These are phyloP conservation scores for Suhomyces sp. DNA, from an alignment of 805 yeast species.

Conservation along the genomic window DNA sequence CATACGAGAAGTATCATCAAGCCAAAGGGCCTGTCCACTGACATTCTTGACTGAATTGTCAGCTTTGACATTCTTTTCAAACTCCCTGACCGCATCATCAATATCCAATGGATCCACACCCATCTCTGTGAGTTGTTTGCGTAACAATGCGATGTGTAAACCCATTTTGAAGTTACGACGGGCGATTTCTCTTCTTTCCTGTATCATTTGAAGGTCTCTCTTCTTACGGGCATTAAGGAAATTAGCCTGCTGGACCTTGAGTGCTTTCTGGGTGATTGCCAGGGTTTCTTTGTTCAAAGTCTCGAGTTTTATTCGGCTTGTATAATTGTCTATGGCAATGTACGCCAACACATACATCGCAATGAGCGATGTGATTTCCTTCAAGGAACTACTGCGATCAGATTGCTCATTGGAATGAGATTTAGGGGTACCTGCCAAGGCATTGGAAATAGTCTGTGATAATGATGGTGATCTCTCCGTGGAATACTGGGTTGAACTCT, in stretches of 20 bases:
- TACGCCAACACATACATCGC: slow-evolving; percentile 46
- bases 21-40: slow-evolving; percentile 58
- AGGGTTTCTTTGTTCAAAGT: slow-evolving; percentile 35
- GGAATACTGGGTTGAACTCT: background rate
- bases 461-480: background rate
- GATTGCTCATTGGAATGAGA: background rate
- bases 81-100: slow-evolving; percentile 52
- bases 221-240: slow-evolving; percentile 51
- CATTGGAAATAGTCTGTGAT: background rate
- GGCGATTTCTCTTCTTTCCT: slow-evolving; percentile 49
- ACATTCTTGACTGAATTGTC: slow-evolving; percentile 56
- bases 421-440: background rate
- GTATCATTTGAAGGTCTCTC: slow-evolving; percentile 50
- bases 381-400: slow-evolving; percentile 15
- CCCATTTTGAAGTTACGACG: slow-evolving; percentile 58
- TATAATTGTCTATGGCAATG: slow-evolving; percentile 53
- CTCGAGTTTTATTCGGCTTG: slow-evolving; percentile 37
- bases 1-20: slow-evolving; percentile 49
- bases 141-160: slow-evolving; percentile 63
- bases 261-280: slow-evolving; percentile 36
- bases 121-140: slow-evolving; percentile 57
- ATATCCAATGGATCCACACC: slow-evolving; percentile 60
- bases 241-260: slow-evolving; percentile 47
- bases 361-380: slow-evolving; percentile 42
- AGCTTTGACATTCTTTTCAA: slow-evolving; percentile 57